These are phyloP conservation scores for Metschnikowia lachancei DNA, from an alignment of 805 yeast genomes.

Conservation along the genomic window DNA sequence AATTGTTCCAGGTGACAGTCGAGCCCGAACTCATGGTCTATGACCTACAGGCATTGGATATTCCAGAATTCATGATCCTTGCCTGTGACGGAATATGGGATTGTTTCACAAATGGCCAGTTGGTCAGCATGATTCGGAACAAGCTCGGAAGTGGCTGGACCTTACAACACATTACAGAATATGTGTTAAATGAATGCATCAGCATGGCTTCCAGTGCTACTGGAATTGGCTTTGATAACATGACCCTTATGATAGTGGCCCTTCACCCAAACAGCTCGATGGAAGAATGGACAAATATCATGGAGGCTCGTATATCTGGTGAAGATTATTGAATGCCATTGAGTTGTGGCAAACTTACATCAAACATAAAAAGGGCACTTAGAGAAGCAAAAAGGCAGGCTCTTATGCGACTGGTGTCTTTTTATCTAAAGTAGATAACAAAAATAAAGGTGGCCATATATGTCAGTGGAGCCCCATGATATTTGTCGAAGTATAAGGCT, in stretches of 20 bases:
- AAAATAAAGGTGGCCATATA: too few relatives aligned
- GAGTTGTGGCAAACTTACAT: too few relatives aligned
- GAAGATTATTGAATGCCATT: too few relatives aligned
- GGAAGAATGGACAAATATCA: constrained; percentile 56
- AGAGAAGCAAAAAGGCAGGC: too few relatives aligned
- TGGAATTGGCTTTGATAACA: constrained; percentile 79
- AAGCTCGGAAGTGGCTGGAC: constrained; percentile 56
- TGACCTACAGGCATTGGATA: constrained; percentile 29
- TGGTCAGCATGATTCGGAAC: constrained; percentile 54
- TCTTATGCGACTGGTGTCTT: too few relatives aligned
- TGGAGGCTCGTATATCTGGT: constrained; percentile 35
- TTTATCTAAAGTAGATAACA: too few relatives aligned
- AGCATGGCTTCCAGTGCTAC: constrained; percentile 70
- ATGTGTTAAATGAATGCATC: constrained; percentile 61
- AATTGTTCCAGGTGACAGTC: constrained; percentile 41
- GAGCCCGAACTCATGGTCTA: constrained; percentile 44
- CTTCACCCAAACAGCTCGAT: constrained; percentile 48
- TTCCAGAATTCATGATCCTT: constrained; percentile 36
- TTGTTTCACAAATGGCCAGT: constrained; percentile 51
- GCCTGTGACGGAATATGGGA: constrained; percentile 52
- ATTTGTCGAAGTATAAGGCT: too few relatives aligned
- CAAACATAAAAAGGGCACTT: too few relatives aligned
- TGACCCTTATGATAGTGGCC: constrained; percentile 71
- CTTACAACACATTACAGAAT: constrained; percentile 56
- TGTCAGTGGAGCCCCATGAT: too few relatives aligned